phyloP scores from a whole-genome alignment of 352 stramenopile genomes.

The Thalassiosira hispida region DNA sequence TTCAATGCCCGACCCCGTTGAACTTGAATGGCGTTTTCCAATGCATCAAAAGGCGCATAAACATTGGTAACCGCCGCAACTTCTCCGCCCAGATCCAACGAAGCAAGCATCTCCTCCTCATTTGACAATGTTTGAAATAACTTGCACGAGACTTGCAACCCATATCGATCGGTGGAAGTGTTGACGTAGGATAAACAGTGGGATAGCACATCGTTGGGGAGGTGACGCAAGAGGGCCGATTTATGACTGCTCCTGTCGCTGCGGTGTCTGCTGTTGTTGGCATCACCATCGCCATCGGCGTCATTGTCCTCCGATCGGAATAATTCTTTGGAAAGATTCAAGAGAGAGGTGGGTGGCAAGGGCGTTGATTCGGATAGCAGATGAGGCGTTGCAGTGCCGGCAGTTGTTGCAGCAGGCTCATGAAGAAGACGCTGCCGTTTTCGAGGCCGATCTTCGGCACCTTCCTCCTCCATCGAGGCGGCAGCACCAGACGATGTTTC shows the following conservation, averaged over 20 bases:
- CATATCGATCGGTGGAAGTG: constrained; percentile 56
- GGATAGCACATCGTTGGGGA: constrained; percentile 66
- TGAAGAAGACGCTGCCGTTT: constrained; percentile 16
- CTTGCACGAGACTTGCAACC: constrained; percentile 63
- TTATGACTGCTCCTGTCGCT: neutral
- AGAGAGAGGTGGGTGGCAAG: neutral
- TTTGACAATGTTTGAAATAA: constrained; percentile 69
- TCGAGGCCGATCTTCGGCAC: neutral
- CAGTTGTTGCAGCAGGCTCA: neutral
- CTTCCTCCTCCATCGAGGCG: neutral
- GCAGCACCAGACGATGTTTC: too few species aligned
- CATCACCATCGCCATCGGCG: neutral
- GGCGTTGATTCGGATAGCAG: constrained; percentile 9
- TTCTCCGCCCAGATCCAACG: constrained; percentile 61
- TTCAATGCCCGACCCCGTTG: too few species aligned
- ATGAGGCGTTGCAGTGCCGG: constrained; percentile 3
- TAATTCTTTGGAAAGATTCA: neutral
- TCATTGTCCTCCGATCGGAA: neutral
- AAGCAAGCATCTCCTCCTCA: constrained; percentile 57
- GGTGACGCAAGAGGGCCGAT: constrained; percentile 22
- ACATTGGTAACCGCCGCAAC: neutral
- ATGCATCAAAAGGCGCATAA: neutral
- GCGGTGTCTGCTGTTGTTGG: neutral
- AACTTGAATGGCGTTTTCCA: neutral
- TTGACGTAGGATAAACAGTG: constrained; percentile 66